phyloP scores from a whole-genome alignment of 2,329 filamentous ascomycete species.

The Pseudogymnoascus sp. region DNA sequence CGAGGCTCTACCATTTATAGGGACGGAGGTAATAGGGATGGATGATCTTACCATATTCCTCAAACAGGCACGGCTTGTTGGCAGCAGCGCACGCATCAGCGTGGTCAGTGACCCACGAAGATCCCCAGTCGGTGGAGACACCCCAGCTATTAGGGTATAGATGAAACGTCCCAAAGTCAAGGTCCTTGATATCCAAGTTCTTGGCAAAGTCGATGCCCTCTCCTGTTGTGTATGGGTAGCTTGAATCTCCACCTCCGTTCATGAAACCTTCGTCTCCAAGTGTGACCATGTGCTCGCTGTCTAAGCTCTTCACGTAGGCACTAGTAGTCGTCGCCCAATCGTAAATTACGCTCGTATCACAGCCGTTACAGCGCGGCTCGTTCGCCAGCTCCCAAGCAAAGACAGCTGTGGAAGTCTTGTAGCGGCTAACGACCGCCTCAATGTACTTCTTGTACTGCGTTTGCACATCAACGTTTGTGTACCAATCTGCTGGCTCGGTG shows the following conservation, averaged over 20 bases:
- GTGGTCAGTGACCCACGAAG: conserved; percentile 39
- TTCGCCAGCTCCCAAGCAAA: conserved; percentile 65
- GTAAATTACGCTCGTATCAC: conserved; percentile 47
- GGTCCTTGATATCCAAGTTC: conserved; percentile 39
- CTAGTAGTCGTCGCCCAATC: conserved; percentile 51
- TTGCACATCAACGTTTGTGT: conserved; percentile 44
- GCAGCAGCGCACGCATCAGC: conserved; percentile 30
- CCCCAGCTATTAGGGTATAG: conserved; percentile 40
- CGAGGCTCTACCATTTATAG: neutral
- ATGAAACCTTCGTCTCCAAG: conserved; percentile 56
- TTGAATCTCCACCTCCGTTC: conserved; percentile 26
- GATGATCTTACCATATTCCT: conserved; percentile 31
- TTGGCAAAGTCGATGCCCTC: conserved; percentile 39
- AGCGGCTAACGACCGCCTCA: conserved; percentile 49
- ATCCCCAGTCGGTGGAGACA: conserved; percentile 33
- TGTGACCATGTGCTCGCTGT: conserved; percentile 52
- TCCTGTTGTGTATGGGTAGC: conserved; percentile 33
- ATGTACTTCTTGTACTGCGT: conserved; percentile 52
- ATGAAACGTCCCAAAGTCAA: conserved; percentile 47
- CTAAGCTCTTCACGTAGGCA: conserved; percentile 55
- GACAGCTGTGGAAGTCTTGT: conserved; percentile 49
- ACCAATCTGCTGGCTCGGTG: conserved; percentile 42
- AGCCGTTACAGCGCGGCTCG: conserved; percentile 57
- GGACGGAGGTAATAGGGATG: neutral
- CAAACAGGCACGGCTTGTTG: conserved; percentile 34